Evolutionary conservation across 306 rosid genomes (phyloP).

Genomic region (Casuarina equisetifolia): DNA sequence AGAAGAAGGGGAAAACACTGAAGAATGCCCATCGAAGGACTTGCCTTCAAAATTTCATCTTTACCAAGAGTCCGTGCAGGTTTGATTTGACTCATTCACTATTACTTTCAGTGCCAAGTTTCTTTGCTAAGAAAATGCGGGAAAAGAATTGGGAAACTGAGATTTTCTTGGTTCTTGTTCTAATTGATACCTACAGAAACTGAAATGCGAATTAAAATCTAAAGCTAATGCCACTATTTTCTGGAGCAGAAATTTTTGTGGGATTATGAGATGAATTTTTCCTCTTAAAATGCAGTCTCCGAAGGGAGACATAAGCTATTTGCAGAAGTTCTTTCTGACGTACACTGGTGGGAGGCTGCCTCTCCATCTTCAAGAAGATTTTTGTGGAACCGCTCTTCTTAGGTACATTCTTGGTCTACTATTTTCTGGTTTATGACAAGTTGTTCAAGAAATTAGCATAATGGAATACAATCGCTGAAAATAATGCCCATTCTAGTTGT

Average conservation of each 20-base stretch:
- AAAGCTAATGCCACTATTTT: conserved; percentile 11
- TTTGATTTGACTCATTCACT: conserved; percentile 39
- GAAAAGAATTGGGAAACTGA: background rate
- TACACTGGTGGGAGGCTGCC: conserved; percentile 89
- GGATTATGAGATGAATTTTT: conserved; percentile 22
- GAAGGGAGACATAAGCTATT: conserved; percentile 85
- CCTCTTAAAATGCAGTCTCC: conserved; percentile 59
- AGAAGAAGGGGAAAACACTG: conserved; percentile 23
- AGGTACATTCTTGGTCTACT: conserved; percentile 46
- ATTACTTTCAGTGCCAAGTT: background rate
- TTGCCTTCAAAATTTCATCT: conserved; percentile 80
- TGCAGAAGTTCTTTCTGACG: conserved; percentile 88
- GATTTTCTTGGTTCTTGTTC: background rate
- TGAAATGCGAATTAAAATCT: background rate
- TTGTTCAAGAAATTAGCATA: background rate
- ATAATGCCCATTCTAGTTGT: background rate
- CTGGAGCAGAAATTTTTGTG: conserved; percentile 15
- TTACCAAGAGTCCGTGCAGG: conserved; percentile 93
- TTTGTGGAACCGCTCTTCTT: conserved; percentile 85
- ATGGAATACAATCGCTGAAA: background rate
- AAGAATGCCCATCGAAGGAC: conserved; percentile 40
- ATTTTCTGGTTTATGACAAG: background rate
- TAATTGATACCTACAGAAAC: background rate
- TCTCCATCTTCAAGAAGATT: conserved; percentile 91
- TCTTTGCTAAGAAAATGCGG: conserved; percentile 9